Base-by-base conservation (phyloP, 371 early-diverging fungal genomes). In the Rhizopus sp. region DNA sequence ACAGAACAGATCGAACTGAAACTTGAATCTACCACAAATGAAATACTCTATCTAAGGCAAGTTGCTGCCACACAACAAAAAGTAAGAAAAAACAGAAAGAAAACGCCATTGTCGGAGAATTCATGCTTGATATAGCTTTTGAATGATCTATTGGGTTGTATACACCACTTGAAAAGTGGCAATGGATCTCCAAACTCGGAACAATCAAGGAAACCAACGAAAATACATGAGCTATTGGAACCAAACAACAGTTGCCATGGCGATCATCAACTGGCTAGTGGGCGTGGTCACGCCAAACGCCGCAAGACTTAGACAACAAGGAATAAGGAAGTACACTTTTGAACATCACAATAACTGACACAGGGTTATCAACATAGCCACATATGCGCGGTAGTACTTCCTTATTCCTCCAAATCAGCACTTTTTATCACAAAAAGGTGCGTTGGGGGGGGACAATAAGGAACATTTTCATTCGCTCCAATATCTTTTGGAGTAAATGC, bases 221-320 rank as follows among this genome's bases (percentile, higher is more conserved):
- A 65, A 37, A 57, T 65, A 29, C 57, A 65, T 45, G 64, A 64
- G 39, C 31, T 58, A 7, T 44, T 58, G 33, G 51, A 35, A 30
- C 32, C 50, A 15, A 42, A 35, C n/a, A 42, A 13, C 44, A 42
- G 16, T 7, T 13, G 8, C 13, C 2, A 38, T 38, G 8, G 13
- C 2, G 39, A 38, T 23, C 23, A 23, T 2, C 23, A 23, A 23
- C 23, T 2, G 2, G 0, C 23, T 37, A 37, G 7, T 37, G 38
- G 38, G 7, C 38, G 13, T 37, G 38, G 13, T 37, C 13, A 10
- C 38, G n/a, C 17, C 13, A 42, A 42, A 6, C 44, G 44, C n/a
- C 44, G 13, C 44, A 42, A 42, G 13, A 17, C 15, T 17, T 42
- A 42, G 16, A 42, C n/a, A 0, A n/a, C 13, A 23, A 23, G 44